Conservation (phyloP, 306 rosid species). For the Lupinus albus region DNA sequence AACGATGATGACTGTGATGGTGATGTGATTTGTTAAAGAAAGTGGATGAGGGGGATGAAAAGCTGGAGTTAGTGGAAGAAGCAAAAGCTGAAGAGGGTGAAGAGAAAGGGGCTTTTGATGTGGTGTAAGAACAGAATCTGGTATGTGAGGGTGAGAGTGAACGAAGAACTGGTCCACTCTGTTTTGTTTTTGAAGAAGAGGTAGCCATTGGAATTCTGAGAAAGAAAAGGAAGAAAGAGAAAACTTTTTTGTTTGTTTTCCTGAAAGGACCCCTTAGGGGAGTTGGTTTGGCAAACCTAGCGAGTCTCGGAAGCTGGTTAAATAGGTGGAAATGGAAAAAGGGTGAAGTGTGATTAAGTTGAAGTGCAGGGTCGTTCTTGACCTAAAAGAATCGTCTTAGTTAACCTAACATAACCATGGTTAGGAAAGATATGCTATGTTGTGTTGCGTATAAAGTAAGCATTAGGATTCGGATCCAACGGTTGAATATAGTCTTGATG, state of each 20-base stretch:
- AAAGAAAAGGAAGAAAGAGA: not conserved
- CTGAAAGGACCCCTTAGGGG: constrained; percentile 61
- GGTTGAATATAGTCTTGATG: constrained; percentile 48
- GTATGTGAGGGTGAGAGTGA: constrained; percentile 70
- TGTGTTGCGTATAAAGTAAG: not conserved
- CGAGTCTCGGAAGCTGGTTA: constrained; percentile 70
- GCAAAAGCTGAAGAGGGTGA: constrained; percentile 73
- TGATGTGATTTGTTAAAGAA: constrained; percentile 47
- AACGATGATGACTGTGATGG: constrained; percentile 55
- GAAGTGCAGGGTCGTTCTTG: constrained; percentile 12
- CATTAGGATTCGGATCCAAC: constrained; percentile 64
- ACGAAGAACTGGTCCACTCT: constrained; percentile 75
- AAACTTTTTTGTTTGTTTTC: not conserved
- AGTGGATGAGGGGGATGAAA: constrained; percentile 55
- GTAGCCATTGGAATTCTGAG: constrained; percentile 51
- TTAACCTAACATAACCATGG: constrained; percentile 46
- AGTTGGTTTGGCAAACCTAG: constrained; percentile 90
- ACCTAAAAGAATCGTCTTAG: not conserved
- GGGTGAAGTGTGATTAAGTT: constrained; percentile 43
- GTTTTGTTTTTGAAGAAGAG: constrained; percentile 47
- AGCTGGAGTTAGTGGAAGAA: constrained; percentile 67
- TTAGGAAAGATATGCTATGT: constrained; percentile 14
- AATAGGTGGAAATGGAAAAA: constrained; percentile 44
- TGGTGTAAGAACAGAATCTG: constrained; percentile 52
- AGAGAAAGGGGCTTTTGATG: constrained; percentile 51